A percentile compares a stretch with the other conserved stretches of the same genome.
Evolutionary conservation across 2,329 filamentous ascomycete genomes (phyloP).

Genomic region (Pseudohalonectria lignicola): DNA sequence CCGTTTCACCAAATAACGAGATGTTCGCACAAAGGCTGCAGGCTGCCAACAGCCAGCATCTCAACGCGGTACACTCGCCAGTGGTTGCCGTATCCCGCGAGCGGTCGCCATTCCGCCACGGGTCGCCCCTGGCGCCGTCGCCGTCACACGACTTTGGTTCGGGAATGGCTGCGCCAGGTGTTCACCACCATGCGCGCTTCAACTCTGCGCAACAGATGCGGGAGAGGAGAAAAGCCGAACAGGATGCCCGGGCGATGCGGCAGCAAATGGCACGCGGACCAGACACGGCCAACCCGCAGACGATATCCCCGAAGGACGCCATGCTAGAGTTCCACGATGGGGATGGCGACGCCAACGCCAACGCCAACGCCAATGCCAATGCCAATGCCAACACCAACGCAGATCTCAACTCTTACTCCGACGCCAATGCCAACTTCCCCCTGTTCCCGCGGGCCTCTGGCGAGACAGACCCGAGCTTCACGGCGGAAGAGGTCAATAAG

Average conservation of each 20-base stretch:
- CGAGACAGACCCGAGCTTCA: constrained; percentile 22
- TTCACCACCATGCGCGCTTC: constrained; percentile 18
- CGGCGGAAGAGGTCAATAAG: constrained; percentile 27
- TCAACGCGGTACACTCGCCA: constrained; percentile 46
- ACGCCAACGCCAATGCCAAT: no score
- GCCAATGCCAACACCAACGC: no score
- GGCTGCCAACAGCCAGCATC: constrained; percentile 64
- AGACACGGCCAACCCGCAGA: constrained; percentile 52
- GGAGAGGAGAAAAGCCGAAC: constrained; percentile 49
- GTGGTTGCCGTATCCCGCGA: constrained; percentile 43
- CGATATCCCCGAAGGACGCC: constrained; percentile 91
- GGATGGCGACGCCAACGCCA: constrained; percentile 54
- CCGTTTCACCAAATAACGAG: constrained; percentile 42
- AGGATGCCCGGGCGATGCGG: constrained; percentile 37
- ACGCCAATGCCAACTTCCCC: no score
- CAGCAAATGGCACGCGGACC: constrained; percentile 27
- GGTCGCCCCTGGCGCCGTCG: constrained; percentile 47
- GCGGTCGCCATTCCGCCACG: constrained; percentile 71
- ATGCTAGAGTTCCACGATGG: constrained; percentile 72
- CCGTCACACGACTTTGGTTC: constrained; percentile 30
- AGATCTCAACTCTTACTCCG: no score
- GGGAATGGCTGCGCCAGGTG: constrained; percentile 7
- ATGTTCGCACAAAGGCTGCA: constrained; percentile 68
- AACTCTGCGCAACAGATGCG: constrained; percentile 47
- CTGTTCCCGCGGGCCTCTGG: constrained; percentile 55